Percentiles rank a stretch among this genome's conserved stretches.
phyloP scores from a whole-genome alignment of 228 moss, liverwort and hornwort species.

The Sphagnum magellanicum region DNA sequence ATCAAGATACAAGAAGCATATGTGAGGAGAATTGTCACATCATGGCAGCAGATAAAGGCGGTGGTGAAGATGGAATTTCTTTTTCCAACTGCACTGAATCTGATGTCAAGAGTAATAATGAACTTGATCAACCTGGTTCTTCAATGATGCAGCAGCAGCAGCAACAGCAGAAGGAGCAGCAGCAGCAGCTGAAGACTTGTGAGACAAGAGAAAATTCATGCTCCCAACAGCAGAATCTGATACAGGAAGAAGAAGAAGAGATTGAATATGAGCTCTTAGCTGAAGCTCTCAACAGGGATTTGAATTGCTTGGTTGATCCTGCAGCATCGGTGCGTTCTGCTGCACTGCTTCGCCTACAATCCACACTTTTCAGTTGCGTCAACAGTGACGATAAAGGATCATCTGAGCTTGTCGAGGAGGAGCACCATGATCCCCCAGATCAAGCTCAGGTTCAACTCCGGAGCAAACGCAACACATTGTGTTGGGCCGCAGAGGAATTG shows the following conservation, averaged over 20 bases:
- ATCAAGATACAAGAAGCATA: no score
- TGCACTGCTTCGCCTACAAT: conserved; percentile 62
- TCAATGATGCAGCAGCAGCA: not conserved
- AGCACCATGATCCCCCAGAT: not conserved
- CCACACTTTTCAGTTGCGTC: conserved; percentile 17
- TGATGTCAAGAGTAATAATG: no score
- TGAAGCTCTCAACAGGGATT: conserved; percentile 52
- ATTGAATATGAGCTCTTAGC: conserved; percentile 34
- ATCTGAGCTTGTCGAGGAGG: not conserved
- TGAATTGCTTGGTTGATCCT: conserved; percentile 60
- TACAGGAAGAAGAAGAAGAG: not conserved
- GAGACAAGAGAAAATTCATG: no score
- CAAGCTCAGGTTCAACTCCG: conserved; percentile 6
- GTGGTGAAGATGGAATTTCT: no score
- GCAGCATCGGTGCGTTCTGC: conserved; percentile 40
- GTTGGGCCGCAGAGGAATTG: conserved; percentile 72
- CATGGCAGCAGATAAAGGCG: no score
- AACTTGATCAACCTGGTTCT: no score
- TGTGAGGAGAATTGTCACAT: no score
- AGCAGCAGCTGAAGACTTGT: no score
- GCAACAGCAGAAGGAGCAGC: not conserved
- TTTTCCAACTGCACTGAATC: no score
- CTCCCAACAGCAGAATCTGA: no score
- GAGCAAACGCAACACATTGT: conserved; percentile 26
- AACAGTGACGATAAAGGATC: not conserved